Conservation (phyloP, 2,329 filamentous ascomycete genomes). For the Uncinocarpus reesii region DNA sequence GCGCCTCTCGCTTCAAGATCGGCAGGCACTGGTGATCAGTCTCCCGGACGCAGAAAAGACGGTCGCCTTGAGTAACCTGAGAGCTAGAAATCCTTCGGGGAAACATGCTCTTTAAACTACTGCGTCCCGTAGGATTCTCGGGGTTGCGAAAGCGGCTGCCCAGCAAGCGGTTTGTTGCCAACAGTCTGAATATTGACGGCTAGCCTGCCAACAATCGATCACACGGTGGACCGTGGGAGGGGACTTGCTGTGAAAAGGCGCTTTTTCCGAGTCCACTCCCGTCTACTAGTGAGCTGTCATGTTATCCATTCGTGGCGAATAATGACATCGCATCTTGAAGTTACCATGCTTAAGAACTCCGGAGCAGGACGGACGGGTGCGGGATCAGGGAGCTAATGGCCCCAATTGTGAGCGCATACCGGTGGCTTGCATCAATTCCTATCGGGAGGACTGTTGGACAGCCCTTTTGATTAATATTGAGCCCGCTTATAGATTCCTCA, state of each 20-base stretch:
- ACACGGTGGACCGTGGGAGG: background rate
- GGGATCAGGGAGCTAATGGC: background rate
- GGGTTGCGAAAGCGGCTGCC: background rate
- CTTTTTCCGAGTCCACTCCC: background rate
- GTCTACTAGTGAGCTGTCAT: background rate
- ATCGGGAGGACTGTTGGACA: too few species aligned
- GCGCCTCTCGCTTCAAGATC: slow-evolving; percentile 4
- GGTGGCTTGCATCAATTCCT: too few species aligned
- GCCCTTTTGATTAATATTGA: too few species aligned
- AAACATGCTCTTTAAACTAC: background rate
- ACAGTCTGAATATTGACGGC: too few species aligned
- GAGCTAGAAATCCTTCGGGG: background rate
- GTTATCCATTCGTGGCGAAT: background rate
- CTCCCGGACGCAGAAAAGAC: background rate
- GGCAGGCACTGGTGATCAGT: slow-evolving; percentile 6
- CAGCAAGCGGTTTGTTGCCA: background rate
- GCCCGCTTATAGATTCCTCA: too few species aligned
- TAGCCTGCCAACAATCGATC: background rate
- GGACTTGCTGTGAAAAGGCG: background rate
- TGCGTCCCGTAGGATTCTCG: background rate
- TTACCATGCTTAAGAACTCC: background rate
- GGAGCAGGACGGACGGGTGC: background rate
- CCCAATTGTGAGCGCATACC: too few species aligned
- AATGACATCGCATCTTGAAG: background rate
- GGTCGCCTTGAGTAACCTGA: slow-evolving; percentile 4